Evolutionary conservation across 345 rosid species (phyloP).

Genomic region (Populus euphratica): DNA sequence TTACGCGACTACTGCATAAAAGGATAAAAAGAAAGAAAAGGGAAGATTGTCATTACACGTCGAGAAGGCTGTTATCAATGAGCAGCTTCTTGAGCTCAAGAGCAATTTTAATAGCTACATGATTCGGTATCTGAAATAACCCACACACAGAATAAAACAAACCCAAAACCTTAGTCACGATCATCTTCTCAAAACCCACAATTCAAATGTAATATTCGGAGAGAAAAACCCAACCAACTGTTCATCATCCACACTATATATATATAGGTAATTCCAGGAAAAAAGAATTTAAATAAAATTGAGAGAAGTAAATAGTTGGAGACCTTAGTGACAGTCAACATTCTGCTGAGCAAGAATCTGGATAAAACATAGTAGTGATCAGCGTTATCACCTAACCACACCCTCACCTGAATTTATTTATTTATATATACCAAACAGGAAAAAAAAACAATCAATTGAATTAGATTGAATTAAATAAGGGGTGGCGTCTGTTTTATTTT

Average conservation of each 20-base stretch:
- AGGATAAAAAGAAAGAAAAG: not conserved
- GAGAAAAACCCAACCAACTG: not conserved
- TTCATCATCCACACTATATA: too few relatives aligned
- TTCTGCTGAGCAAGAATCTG: conserved; percentile 89
- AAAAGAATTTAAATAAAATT: not conserved
- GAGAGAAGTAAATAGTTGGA: not conserved
- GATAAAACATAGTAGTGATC: conserved; percentile 95
- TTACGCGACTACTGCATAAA: not conserved
- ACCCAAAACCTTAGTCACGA: not conserved
- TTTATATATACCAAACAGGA: not conserved
- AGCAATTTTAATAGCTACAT: conserved; percentile 87
- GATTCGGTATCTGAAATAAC: conserved; percentile 81
- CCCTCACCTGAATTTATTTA: conserved; percentile 61
- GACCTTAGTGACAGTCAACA: conserved; percentile 97
- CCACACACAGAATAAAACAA: not conserved
- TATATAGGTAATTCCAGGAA: not conserved
- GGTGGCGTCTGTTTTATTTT: not conserved
- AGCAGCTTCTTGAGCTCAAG: conserved; percentile 96
- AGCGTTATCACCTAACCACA: conserved; percentile 94
- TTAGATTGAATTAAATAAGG: not conserved
- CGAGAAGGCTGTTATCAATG: conserved; percentile 93
- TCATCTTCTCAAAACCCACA: too few relatives aligned
- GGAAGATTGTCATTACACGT: conserved; percentile 58
- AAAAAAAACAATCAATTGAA: not conserved
- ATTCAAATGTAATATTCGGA: not conserved